A percentile compares a stretch with the other conserved stretches of the same genome.
Conservation (phyloP, 2,329 filamentous ascomycete species). For the Trichophyton schoenleinii region DNA sequence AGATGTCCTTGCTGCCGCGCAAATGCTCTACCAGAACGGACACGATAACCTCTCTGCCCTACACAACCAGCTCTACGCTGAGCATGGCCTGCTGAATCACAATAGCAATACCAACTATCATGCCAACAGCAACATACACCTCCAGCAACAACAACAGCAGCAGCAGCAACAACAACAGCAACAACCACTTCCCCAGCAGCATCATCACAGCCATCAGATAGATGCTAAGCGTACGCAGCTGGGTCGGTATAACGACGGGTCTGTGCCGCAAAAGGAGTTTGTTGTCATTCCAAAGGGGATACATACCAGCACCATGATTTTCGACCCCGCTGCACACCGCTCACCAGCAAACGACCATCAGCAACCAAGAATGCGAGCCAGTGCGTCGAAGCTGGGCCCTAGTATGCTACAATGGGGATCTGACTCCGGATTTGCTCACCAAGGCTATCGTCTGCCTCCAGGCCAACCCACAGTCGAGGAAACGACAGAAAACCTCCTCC, state of each 20-base stretch:
- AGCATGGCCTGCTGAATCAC: slow-evolving; percentile 10
- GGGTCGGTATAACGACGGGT: background rate
- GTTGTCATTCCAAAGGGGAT: slow-evolving; percentile 15
- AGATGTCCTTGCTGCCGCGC: slow-evolving; percentile 47
- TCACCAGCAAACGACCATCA: slow-evolving; percentile 23
- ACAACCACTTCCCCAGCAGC: background rate
- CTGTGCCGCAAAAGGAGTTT: background rate
- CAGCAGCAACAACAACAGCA: background rate
- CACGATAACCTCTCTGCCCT: slow-evolving; percentile 21
- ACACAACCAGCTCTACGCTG: slow-evolving; percentile 18
- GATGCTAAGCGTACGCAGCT: background rate
- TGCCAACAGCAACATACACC: background rate
- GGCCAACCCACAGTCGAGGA: slow-evolving; percentile 48
- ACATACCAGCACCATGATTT: slow-evolving; percentile 29
- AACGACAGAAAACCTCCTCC: slow-evolving; percentile 43
- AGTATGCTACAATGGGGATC: slow-evolving; percentile 52
- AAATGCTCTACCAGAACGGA: slow-evolving; percentile 35
- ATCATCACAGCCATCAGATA: background rate
- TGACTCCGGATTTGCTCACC: slow-evolving; percentile 50
- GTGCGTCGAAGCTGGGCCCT: slow-evolving; percentile 13
- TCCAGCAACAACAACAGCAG: background rate
- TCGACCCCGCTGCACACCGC: slow-evolving; percentile 24
- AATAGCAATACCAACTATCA: background rate
- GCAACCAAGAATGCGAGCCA: background rate
- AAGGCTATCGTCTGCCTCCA: slow-evolving; percentile 47